Conservation (phyloP, 768 basidiomycete genomes). For the Suillus sp. region DNA sequence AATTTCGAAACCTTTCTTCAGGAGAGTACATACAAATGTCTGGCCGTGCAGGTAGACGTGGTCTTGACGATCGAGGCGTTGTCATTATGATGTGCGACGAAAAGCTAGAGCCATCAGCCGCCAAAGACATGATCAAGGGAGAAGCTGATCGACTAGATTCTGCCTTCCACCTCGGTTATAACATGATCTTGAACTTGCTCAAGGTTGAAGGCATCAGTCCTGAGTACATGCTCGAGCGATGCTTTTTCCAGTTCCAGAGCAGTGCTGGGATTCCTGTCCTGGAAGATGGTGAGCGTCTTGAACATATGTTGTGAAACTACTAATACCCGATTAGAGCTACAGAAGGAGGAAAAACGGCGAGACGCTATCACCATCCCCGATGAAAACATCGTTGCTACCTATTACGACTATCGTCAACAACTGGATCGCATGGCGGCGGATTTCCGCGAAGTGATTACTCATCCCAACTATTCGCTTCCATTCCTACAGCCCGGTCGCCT, state of each 20-base stretch:
- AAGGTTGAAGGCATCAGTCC: conserved; percentile 98
- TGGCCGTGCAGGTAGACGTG: conserved; percentile 95
- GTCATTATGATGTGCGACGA: conserved; percentile 99
- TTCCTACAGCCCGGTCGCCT: conserved; percentile 92
- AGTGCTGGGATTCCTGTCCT: conserved; percentile 84
- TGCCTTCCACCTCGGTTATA: conserved; percentile 98
- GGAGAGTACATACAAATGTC: conserved; percentile 99
- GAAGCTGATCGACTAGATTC: conserved; percentile 96
- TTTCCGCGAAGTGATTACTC: conserved; percentile 90
- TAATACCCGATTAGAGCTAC: conserved; percentile 58
- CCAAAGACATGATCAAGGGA: conserved; percentile 97
- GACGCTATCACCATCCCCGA: conserved; percentile 74
- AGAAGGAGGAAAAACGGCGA: conserved; percentile 66
- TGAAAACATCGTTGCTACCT: conserved; percentile 81
- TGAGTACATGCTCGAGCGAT: conserved; percentile 96
- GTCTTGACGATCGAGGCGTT: conserved; percentile 96
- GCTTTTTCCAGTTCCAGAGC: conserved; percentile 99
- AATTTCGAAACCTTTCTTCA: conserved; percentile 89
- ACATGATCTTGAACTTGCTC: conserved; percentile 98
- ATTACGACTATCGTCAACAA: conserved; percentile 92
- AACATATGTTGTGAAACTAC: background rate
- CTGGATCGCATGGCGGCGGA: conserved; percentile 87
- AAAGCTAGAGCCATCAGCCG: conserved; percentile 88
- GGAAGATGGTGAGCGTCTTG: conserved; percentile 66
- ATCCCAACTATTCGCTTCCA: conserved; percentile 92